Evolutionary conservation across 1,284 basidiomycete species (phyloP).

Genomic region (Inonotus hispidus): DNA sequence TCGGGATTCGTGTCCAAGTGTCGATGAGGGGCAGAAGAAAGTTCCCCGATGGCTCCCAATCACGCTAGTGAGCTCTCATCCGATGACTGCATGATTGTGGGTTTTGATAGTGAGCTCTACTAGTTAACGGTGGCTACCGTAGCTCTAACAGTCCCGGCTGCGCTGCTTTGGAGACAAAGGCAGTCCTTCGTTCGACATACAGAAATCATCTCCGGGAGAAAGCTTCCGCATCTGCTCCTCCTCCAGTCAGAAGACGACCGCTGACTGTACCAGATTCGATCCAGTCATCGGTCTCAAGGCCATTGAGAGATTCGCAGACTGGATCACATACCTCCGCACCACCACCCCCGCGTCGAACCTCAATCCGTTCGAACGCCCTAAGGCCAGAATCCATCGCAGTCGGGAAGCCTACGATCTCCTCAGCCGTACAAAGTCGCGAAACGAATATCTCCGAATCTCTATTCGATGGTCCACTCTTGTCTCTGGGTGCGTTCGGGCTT

Average conservation of each 20-base stretch:
- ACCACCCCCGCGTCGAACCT: constrained; percentile 1
- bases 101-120: not conserved
- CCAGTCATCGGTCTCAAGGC: not conserved
- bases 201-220: not conserved
- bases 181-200: constrained; percentile 6
- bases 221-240: not conserved
- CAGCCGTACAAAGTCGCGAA: not conserved
- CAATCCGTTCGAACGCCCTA: not conserved
- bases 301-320: not conserved
- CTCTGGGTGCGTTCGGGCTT: constrained; percentile 17
- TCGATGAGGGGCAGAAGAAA: constrained; percentile 3
- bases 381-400: not conserved
- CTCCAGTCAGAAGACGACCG: constrained; percentile 2
- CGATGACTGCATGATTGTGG: not conserved
- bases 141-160: constrained; percentile 13
- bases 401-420: not conserved
- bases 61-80: constrained; percentile 8
- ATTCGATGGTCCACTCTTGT: constrained; percentile 10
- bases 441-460: not conserved
- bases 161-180: constrained; percentile 16
- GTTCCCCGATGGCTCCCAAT: constrained; percentile 16
- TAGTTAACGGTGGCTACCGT: constrained; percentile 15
- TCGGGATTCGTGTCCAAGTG: not conserved
- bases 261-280: not conserved
- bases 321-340: not conserved